Base-by-base conservation (phyloP, 371 early-diverging fungal species). In the Mortierella sp. region DNA sequence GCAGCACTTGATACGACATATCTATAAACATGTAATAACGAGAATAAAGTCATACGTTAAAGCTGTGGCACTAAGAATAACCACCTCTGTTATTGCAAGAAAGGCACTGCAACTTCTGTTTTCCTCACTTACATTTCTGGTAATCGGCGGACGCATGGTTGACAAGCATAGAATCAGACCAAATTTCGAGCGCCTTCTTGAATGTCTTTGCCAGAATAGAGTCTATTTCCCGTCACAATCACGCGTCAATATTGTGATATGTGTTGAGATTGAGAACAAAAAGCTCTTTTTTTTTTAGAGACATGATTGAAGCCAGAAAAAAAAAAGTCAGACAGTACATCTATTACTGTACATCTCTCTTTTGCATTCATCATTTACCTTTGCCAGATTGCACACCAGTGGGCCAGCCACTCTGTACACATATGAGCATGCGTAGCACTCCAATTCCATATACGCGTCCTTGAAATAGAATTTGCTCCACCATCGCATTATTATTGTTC, bases 381-480 rank as follows among this genome's bases (percentile, higher is more conserved):
- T 74, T 70, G 8, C 40, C 19, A 13, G 68, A 24, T 33, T 48
- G 57, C 10, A 66, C 74, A 38, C 24, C 40, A 10, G 50, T 40
- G 58, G 81, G 81, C 81, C 81, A 80, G 67, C 72, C 81, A 69
- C 60, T 71, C 47, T 80, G 81, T 22, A 80, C 58, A 47, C 81
- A 80, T 15, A 80, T 57, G 58, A 80, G 47, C 3, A 57, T 65
- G 11, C 81, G 71, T n/a, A 80, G 32, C 10, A 69, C 63, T 24
- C 65, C 68, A 0, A 60, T 22, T 3, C 65, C 68, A 36, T 47
- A 80, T 16, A 71, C 63, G 22, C 71, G 58, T 6, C 81, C 81
- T 21, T 71, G 75, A 13, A 50, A 71, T 4, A 80, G 48, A 8
- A 75, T 32, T 16, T 69, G 61, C 0, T 65, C 66, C 3, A 80